Conservation (phyloP, 805 yeast species). For the Maudiozyma bulderi region DNA sequence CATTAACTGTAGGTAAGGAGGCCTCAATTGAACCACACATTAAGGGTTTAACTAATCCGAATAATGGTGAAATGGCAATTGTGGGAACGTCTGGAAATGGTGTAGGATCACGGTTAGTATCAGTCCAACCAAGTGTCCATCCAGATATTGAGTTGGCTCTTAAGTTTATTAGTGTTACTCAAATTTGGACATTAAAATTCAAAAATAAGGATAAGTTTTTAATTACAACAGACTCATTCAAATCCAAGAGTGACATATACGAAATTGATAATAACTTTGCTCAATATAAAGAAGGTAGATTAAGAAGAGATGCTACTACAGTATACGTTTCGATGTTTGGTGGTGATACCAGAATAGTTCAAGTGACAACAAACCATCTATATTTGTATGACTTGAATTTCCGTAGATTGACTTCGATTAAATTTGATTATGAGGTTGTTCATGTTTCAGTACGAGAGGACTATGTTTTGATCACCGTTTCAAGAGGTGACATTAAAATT, state of each 20-base stretch:
- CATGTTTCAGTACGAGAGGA: slow-evolving; percentile 56
- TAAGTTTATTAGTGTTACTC: slow-evolving; percentile 60
- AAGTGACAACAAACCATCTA: slow-evolving; percentile 60
- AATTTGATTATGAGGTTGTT: slow-evolving; percentile 51
- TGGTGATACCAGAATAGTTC: slow-evolving; percentile 51
- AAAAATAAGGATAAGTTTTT: slow-evolving; percentile 44
- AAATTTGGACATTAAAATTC: slow-evolving; percentile 59
- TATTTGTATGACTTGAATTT: slow-evolving; percentile 55
- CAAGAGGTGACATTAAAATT: slow-evolving; percentile 62
- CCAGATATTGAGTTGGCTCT: slow-evolving; percentile 61
- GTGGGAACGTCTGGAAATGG: slow-evolving; percentile 63
- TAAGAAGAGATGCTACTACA: slow-evolving; percentile 54
- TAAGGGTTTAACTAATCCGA: slow-evolving; percentile 62
- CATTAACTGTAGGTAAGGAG: slow-evolving; percentile 54
- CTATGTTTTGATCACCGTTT: slow-evolving; percentile 50
- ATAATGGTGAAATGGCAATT: slow-evolving; percentile 53
- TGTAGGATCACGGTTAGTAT: slow-evolving; percentile 43
- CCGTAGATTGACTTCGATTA: slow-evolving; percentile 41
- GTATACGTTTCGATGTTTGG: slow-evolving; percentile 56
- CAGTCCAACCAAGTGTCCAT: slow-evolving; percentile 57
- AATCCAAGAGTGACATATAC: slow-evolving; percentile 59
- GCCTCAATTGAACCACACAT: slow-evolving; percentile 41
- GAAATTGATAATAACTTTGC: slow-evolving; percentile 53
- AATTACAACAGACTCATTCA: slow-evolving; percentile 60
- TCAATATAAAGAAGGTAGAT: slow-evolving; percentile 50